A percentile compares a stretch with the other conserved stretches of the same genome.
phyloP scores from a whole-genome alignment of 2,329 filamentous ascomycete species.

The Kalaharituber pfeilii region DNA sequence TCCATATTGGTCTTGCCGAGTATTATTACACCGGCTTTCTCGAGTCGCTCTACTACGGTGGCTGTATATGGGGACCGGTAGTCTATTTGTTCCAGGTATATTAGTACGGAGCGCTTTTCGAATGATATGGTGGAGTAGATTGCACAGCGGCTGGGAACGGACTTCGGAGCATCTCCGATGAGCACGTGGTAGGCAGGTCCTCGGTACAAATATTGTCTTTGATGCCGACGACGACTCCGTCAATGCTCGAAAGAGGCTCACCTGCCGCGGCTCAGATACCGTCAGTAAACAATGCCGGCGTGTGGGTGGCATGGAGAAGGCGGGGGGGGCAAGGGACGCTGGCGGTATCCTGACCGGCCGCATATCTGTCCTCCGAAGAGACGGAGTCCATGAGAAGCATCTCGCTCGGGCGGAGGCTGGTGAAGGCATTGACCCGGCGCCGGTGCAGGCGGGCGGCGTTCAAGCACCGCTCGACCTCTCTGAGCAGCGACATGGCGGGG shows the following conservation, averaged over 20 bases:
- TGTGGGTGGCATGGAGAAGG: neutral
- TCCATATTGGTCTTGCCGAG: slow-evolving; percentile 83
- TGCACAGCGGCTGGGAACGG: neutral
- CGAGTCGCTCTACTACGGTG: slow-evolving; percentile 55
- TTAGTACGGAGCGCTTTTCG: neutral
- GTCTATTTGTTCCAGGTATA: slow-evolving; percentile 24
- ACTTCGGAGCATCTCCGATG: slow-evolving; percentile 47
- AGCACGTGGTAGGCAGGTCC: slow-evolving; percentile 60
- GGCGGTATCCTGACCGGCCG: neutral
- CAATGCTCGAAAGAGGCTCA: slow-evolving; percentile 26
- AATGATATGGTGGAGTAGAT: neutral
- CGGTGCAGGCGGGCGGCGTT: slow-evolving; percentile 3
- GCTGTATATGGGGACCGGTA: slow-evolving; percentile 67
- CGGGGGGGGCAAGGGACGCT: too few relatives aligned
- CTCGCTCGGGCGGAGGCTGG: neutral
- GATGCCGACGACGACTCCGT: slow-evolving; percentile 40
- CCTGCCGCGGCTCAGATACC: neutral
- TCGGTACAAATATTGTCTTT: slow-evolving; percentile 63
- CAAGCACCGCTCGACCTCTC: slow-evolving; percentile 6
- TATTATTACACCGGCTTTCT: slow-evolving; percentile 42
- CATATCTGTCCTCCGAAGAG: neutral
- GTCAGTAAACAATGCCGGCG: neutral
- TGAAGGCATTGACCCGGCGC: slow-evolving; percentile 8
- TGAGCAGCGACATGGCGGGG: neutral
- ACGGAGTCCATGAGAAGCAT: neutral